Conservation (phyloP, 2,329 filamentous ascomycete genomes). For the Aspergillus hortae region DNA sequence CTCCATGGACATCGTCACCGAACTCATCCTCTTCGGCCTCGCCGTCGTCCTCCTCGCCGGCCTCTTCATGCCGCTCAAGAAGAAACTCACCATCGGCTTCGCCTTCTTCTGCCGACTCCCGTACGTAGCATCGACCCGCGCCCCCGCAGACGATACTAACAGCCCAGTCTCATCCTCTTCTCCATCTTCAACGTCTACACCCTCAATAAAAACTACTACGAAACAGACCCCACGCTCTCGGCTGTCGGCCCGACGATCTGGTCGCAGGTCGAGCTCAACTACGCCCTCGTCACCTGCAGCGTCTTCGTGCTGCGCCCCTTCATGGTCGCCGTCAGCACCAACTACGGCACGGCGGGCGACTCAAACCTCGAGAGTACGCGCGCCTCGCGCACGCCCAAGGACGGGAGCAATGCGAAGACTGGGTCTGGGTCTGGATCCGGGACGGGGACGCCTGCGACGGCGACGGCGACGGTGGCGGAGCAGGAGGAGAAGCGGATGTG, state of each 20-base stretch:
- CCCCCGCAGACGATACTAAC: not conserved
- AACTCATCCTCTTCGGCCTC: slow-evolving; percentile 29
- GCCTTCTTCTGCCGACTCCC: slow-evolving; percentile 35
- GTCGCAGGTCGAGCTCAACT: slow-evolving; percentile 35
- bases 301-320: slow-evolving; percentile 36
- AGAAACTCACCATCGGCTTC: slow-evolving; percentile 30
- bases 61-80: slow-evolving; percentile 30
- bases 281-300: slow-evolving; percentile 35
- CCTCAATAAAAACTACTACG: slow-evolving; percentile 25
- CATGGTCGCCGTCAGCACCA: slow-evolving; percentile 35
- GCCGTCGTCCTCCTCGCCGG: slow-evolving; percentile 27
- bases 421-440: slow-evolving; percentile 9
- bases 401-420: slow-evolving; percentile 12
- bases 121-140: slow-evolving; percentile 23
- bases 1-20: slow-evolving; percentile 33
- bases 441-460: not conserved
- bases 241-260: slow-evolving; percentile 32
- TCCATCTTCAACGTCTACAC: slow-evolving; percentile 34
- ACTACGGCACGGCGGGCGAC: slow-evolving; percentile 33
- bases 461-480: not conserved
- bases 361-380: slow-evolving; percentile 24
- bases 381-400: slow-evolving; percentile 17
- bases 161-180: slow-evolving; percentile 32
- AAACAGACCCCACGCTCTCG: slow-evolving; percentile 33
- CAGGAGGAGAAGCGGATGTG: not conserved